These are phyloP conservation scores for Trypanosoma grayi DNA, from an alignment of 208 protist species.

Conservation along the genomic window DNA sequence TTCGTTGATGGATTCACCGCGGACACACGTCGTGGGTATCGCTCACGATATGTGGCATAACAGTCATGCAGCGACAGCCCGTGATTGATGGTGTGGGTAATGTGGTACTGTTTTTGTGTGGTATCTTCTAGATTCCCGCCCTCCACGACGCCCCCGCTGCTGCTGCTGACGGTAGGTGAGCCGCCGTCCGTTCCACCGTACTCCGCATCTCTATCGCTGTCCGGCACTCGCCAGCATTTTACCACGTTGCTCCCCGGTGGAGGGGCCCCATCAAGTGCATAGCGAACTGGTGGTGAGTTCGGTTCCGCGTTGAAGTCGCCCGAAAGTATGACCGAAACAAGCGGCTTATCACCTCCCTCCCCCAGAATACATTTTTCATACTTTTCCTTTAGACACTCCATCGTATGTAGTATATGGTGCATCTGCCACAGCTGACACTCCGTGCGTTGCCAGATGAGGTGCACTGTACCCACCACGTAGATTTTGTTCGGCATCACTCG, in stretches of 20 bases:
- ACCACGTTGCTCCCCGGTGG: slow-evolving; percentile 41
- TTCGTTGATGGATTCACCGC: slow-evolving; percentile 74
- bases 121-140: not conserved
- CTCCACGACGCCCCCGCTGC: not conserved
- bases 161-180: not conserved
- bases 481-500: slow-evolving; percentile 28
- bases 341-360: not conserved
- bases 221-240: slow-evolving; percentile 33
- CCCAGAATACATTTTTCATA: slow-evolving; percentile 25
- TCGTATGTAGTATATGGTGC: slow-evolving; percentile 43
- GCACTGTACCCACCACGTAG: slow-evolving; percentile 67
- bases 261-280: slow-evolving; percentile 36
- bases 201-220: not conserved
- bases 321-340: slow-evolving; percentile 55
- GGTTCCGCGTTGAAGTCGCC: slow-evolving; percentile 87
- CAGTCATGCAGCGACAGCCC: slow-evolving; percentile 44
- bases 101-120: slow-evolving; percentile 10
- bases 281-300: slow-evolving; percentile 42
- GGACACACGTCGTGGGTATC: slow-evolving; percentile 53
- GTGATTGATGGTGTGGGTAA: slow-evolving; percentile 32
- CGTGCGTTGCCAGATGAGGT: slow-evolving; percentile 76
- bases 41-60: slow-evolving; percentile 66
- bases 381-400: slow-evolving; percentile 64
- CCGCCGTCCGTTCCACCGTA: not conserved
- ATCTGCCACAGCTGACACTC: slow-evolving; percentile 86